These are phyloP conservation scores for Penicillium arizonense DNA, from an alignment of 495 filamentous ascomycete genomes.

Conservation along the genomic window DNA sequence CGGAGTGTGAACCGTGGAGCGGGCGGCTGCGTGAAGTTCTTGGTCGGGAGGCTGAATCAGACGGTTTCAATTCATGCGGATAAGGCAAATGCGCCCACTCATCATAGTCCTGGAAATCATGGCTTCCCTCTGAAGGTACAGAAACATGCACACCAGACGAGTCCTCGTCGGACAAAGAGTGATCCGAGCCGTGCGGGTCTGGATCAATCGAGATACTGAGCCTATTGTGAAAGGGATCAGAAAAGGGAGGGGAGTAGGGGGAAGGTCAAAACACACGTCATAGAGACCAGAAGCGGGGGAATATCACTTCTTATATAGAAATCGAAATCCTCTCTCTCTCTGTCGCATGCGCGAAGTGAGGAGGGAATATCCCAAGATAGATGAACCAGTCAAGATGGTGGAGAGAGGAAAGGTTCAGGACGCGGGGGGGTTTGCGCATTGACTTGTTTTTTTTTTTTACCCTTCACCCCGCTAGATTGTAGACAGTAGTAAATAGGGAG, in stretches of 20 bases:
- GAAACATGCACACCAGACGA: slow-evolving; percentile 54
- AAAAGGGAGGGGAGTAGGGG: slow-evolving; percentile 3
- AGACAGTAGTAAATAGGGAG: not conserved
- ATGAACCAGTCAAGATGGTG: not conserved
- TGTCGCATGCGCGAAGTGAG: slow-evolving; percentile 14
- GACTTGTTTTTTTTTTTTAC: not conserved
- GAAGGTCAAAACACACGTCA: slow-evolving; percentile 26
- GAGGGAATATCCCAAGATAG: slow-evolving; percentile 9
- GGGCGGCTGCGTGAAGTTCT: slow-evolving; percentile 47
- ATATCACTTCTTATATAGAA: not conserved
- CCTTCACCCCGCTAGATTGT: not conserved
- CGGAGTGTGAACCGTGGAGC: slow-evolving; percentile 41
- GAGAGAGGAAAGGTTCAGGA: slow-evolving; percentile 1
- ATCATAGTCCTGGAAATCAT: slow-evolving; percentile 50
- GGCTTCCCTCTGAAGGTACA: slow-evolving; percentile 47
- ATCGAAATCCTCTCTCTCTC: slow-evolving; percentile 9
- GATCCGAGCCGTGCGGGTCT: slow-evolving; percentile 41
- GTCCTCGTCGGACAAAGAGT: slow-evolving; percentile 48
- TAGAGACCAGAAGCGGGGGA: slow-evolving; percentile 20
- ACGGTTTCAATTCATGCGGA: slow-evolving; percentile 70
- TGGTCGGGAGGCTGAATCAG: slow-evolving; percentile 76
- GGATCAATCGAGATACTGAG: slow-evolving; percentile 50
- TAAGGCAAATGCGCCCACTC: slow-evolving; percentile 52
- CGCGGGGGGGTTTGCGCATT: slow-evolving; percentile 9
- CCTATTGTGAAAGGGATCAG: slow-evolving; percentile 24